phyloP scores from a whole-genome alignment of 2,329 filamentous ascomycete genomes.

The Cadophora luteo-olivacea region DNA sequence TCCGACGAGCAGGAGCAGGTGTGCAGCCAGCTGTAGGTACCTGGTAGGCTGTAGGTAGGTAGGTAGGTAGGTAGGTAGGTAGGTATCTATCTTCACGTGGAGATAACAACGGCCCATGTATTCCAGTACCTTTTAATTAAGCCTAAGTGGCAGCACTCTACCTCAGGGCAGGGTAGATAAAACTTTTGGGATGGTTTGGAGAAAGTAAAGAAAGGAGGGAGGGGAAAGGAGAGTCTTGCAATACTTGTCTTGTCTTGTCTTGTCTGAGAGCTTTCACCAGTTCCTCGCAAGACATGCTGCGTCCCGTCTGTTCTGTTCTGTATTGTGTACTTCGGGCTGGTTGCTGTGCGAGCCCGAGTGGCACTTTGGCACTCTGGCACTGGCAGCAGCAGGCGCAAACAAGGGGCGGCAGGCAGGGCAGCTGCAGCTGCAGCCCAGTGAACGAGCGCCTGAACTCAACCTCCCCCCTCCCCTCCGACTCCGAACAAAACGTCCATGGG shows the following conservation, averaged over 20 bases:
- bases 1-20: too few relatives aligned
- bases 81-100: slow-evolving; percentile 14
- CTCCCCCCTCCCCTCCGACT: too few relatives aligned
- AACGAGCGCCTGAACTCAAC: slow-evolving; percentile 12
- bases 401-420: slow-evolving; percentile 5
- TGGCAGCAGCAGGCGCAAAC: slow-evolving; percentile 1
- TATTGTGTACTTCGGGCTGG: slow-evolving; percentile 7
- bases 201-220: background rate
- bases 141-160: background rate
- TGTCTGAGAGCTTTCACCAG: background rate
- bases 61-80: too few relatives aligned
- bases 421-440: background rate
- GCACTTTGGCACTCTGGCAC: too few relatives aligned
- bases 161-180: background rate
- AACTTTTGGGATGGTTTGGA: background rate
- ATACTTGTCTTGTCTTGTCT: background rate
- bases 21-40: too few relatives aligned
- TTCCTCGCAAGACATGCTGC: background rate
- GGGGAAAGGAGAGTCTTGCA: background rate
- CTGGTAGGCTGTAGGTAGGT: too few relatives aligned
- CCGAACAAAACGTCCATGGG: slow-evolving; percentile 21
- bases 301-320: background rate
- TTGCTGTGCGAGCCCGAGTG: slow-evolving; percentile 14
- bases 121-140: too few relatives aligned
- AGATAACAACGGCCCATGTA: background rate